Base-by-base conservation (phyloP, 2,329 filamentous ascomycete species). In the Pseudocercospora vitis region DNA sequence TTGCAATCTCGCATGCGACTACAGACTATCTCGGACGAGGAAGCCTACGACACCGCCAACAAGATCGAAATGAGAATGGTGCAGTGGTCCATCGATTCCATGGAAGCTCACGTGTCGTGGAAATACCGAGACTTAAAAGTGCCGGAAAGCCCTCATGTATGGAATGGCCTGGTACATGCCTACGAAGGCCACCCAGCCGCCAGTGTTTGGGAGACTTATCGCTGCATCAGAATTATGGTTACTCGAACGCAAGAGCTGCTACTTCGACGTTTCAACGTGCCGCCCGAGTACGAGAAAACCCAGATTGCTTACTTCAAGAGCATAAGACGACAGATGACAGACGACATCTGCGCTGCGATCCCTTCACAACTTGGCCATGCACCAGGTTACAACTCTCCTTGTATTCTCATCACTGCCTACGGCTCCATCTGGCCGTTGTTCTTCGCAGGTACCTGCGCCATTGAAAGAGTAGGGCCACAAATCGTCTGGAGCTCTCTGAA, bases 341-440 rank as follows among this genome's bases (percentile, higher is more conserved):
- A 68, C 35, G 65, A 66, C 5, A 67, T 68, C 28, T 69, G 67
- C 47, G 55, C 57, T 7, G 58, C 58, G 11, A 56, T 65, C 2
- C 67, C 67, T 1, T 40, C 53, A 6, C 50, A 57, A n/a, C 59
- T 69, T 4, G 67, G 67, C 14, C 66, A 68, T 29, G 63, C 59
- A 2, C 61, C 63, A 4, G 58, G 53, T n/a, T 55, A 37, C 46
- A 65, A 63, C 24, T 61, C 59, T 1, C 57, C 55, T 1, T 62
- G 61, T 46, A 54, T 65, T 2, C 56, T 69, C 16, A 56, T 66
- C n/a, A 63, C 59, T 7, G 65, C 65, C 1, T 69, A 69, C 53
- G 53, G 50, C 7, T 56, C 60, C 14, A 63, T 69, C 28, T 69
- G 67, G 67, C 67, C 67, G 1, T 53, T 69, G 7, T 69, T 68